Base-by-base conservation (phyloP, 148 eudicot species). In the Limonium bicolor region DNA sequence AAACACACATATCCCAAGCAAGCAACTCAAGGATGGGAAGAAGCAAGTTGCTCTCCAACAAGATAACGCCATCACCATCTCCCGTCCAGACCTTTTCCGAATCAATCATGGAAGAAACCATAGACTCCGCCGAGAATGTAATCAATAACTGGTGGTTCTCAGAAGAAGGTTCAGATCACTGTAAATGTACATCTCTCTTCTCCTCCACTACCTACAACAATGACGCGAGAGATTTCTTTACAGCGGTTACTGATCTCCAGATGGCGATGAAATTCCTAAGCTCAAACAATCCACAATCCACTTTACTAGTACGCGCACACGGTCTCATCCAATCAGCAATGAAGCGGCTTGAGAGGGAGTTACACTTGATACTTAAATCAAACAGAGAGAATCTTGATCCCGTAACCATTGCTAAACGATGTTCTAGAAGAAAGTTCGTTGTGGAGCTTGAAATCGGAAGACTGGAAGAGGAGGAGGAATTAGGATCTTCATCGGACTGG, bases 281-380 rank as follows among this genome's bases (percentile, higher is more conserved):
- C 0, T 46, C 71, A 7, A 45, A 54, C 1, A 52, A 42, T 10
- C 33, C 70, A 0, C 58, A 54, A 39, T 56, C 75, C 6, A 60
- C 68, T 1, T 61, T 50, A 27, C 67, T 80, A 14, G 18, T 62
- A 7, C 61, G 59, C 3, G 67, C 65, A 4, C 92, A 83, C 4
- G 62, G 57, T 6, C 49, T 77, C 24, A 68, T 88, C 54, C 69
- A 66, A 15, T 36, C 64, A 0, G 78, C 94, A 0, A 77, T 78
- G 58, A 88, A 63, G 46, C 66, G 83, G 25, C 73, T 88, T 0
- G 56, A 67, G 19, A 71, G 57, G 7, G 96, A 88, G 51, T 88
- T 83, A 9, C 50, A 59, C 34, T 23, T 40, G 6, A 72, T 88
- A 18, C 53, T 88, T 3, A 66, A 70, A 5, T 20, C 69, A 0